Evolutionary conservation across 2,329 filamentous ascomycete genomes (phyloP), one percentile per base, ranked within the genome.

Genomic region (Neurospora crassa): DNA sequence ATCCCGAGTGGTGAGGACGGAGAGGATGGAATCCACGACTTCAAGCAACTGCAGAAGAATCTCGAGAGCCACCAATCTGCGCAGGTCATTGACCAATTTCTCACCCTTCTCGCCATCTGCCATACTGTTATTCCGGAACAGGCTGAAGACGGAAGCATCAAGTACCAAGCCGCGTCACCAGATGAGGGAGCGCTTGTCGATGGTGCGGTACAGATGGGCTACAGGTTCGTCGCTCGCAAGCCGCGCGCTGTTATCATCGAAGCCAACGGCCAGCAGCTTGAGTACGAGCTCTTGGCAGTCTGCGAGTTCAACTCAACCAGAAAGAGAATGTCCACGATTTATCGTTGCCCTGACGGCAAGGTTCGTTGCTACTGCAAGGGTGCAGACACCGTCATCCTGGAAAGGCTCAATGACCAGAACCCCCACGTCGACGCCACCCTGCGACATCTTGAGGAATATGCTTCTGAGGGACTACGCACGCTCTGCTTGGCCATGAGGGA

Each of bases 261-360:
- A 71, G 90, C 91, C 1, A 87, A 88, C 47, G 94, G 92, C 0
- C 83, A 88, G 76, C 87, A 93, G 75, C 85, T 88, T 63, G 92
- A 97, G 79, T 99, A 96, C 79, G 93, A 97, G 79, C 86, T 99
- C 47, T 83, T 99, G 72, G 95, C 95, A 2, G 94, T 99, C n/a
- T 97, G 95, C 80, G 96, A 99, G 81, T 99, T 99, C 85, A 99
- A 99, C 82, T 98, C 96, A 1, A 96, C 94, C 10, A 88, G 96
- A 77, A 99, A 99, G 84, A 88, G 96, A 75, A 99, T 99, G 96
- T 98, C 96, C 8, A 92, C 95, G 29, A 96, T 99, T 75, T 97
- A 96, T 83, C 90, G 96, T 70, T 97, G 95, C 78, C 96, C 96
- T 0, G 95, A 98, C 82, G 96, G 96, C 74, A 97, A 96, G 83